Conservation (phyloP, 306 rosid species). For the Cajanus cajan region DNA sequence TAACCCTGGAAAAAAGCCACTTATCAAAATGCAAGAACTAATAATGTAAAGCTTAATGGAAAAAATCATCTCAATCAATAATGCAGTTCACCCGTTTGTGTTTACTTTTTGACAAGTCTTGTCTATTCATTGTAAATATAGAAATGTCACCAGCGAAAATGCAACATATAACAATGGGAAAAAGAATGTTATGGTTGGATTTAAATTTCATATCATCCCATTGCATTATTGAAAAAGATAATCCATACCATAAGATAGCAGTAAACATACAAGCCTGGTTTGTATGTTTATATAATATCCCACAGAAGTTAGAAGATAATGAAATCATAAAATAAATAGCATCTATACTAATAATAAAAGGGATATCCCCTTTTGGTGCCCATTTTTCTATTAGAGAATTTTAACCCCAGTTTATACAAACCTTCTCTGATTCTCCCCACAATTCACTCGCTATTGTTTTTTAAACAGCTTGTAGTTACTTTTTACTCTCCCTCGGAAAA, state of each 20-base stretch:
- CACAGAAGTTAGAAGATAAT: background rate
- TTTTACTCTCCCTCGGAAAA: no score
- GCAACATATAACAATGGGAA: constrained; percentile 2
- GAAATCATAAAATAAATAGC: background rate
- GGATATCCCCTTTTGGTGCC: no score
- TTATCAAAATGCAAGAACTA: constrained; percentile 33
- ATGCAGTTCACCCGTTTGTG: background rate
- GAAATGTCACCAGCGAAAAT: constrained; percentile 11
- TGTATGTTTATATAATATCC: background rate
- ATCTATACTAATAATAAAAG: no score
- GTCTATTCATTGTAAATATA: constrained; percentile 5
- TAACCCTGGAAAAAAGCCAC: constrained; percentile 58
- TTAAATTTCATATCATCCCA: background rate
- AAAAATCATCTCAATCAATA: constrained; percentile 15
- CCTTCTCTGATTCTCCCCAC: no score
- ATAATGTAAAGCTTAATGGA: constrained; percentile 11
- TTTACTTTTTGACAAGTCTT: constrained; percentile 1
- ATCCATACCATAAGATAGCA: constrained; percentile 6
- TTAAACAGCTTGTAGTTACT: no score
- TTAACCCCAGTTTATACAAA: no score
- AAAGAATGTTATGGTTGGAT: constrained; percentile 4
- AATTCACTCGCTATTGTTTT: no score
- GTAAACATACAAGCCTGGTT: background rate
- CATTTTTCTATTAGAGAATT: no score
- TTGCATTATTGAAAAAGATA: constrained; percentile 18